phyloP scores from a whole-genome alignment of 371 early-diverging fungal species.

The Nematocida sp. region DNA sequence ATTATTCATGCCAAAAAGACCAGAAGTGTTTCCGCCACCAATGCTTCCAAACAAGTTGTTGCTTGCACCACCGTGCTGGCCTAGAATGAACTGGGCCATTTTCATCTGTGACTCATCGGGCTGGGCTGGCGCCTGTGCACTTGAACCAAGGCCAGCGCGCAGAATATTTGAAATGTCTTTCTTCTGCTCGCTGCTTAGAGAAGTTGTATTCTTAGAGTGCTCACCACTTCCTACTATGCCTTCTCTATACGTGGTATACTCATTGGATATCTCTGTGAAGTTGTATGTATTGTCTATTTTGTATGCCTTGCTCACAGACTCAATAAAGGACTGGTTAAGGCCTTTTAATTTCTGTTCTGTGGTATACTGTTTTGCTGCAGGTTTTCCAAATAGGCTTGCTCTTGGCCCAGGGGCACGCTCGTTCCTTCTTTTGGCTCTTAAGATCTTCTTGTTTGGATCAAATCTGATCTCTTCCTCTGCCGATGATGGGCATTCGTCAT shows the following conservation, averaged over 20 bases:
- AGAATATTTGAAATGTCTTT: background rate
- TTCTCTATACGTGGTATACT: slow-evolving; percentile 20
- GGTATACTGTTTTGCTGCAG: background rate
- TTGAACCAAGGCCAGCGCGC: background rate
- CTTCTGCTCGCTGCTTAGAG: background rate
- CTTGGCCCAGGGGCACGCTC: background rate
- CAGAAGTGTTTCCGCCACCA: too few species aligned
- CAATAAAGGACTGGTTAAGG: slow-evolving; percentile 44
- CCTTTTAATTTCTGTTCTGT: slow-evolving; percentile 53
- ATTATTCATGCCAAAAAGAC: too few species aligned
- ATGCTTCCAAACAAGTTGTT: background rate
- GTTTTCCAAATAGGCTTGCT: slow-evolving; percentile 3
- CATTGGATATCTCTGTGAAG: slow-evolving; percentile 12
- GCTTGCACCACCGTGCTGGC: background rate
- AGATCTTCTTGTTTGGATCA: slow-evolving; percentile 48
- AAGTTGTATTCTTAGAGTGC: background rate
- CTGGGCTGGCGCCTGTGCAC: background rate
- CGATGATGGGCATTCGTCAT: background rate
- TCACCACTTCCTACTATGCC: slow-evolving; percentile 2
- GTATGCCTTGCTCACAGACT: slow-evolving; percentile 41
- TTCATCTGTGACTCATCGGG: background rate
- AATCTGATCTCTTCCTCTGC: background rate
- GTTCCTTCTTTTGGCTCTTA: slow-evolving; percentile 49
- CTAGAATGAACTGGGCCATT: background rate
- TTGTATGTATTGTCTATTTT: slow-evolving; percentile 22